These are phyloP conservation scores for Pyrus hybrid DNA, from an alignment of 331 rosid genomes.

Conservation along the genomic window DNA sequence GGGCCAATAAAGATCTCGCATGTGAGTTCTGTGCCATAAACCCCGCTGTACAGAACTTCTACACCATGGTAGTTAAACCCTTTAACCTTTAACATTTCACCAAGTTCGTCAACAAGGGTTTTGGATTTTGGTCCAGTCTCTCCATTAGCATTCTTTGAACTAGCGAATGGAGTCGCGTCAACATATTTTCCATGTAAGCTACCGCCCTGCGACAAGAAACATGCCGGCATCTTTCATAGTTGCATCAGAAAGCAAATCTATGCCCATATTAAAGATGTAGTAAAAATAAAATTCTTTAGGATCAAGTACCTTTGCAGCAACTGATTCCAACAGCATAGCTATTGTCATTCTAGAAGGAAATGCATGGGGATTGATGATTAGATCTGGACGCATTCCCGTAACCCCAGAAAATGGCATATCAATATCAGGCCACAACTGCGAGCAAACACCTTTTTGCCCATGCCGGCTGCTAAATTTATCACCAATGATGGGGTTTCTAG, in stretches of 20 bases:
- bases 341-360: slow-evolving; percentile 99
- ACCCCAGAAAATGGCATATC: slow-evolving; percentile 97
- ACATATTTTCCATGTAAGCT: slow-evolving; percentile 71
- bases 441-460: slow-evolving; percentile 99
- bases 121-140: slow-evolving; percentile 29
- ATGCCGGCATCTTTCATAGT: too few species aligned
- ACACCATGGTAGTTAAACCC: slow-evolving; percentile 93
- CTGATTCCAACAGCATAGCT: slow-evolving; percentile 97
- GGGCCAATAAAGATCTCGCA: slow-evolving; percentile 97
- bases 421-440: slow-evolving; percentile 96
- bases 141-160: slow-evolving; percentile 36
- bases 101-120: slow-evolving; percentile 87
- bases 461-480: slow-evolving; percentile 99
- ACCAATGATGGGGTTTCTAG: slow-evolving; percentile 88
- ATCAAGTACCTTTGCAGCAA: slow-evolving; percentile 82
- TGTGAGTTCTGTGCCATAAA: slow-evolving; percentile 79
- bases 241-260: neutral
- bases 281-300: neutral
- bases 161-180: slow-evolving; percentile 81
- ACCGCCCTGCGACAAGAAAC: slow-evolving; percentile 40
- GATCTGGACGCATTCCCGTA: slow-evolving; percentile 98
- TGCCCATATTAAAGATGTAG: neutral
- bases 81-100: slow-evolving; percentile 55
- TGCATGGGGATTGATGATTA: slow-evolving; percentile 96
- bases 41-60: slow-evolving; percentile 90